phyloP scores from a whole-genome alignment of 805 yeast genomes.

The Teunomyces tritomae region DNA sequence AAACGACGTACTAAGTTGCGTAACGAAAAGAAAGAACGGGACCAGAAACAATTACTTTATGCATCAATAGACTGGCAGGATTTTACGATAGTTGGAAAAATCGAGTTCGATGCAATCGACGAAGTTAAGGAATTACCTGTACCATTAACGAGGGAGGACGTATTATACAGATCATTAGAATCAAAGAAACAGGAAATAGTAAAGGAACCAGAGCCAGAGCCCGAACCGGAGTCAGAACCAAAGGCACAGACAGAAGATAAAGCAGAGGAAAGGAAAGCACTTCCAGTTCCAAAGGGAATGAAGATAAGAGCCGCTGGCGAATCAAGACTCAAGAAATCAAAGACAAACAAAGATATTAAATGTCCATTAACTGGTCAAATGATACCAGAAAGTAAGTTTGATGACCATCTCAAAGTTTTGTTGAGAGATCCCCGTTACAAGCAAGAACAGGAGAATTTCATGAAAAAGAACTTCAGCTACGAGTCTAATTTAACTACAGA shows the following conservation, averaged over 20 bases:
- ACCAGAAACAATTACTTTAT: slow-evolving; percentile 48
- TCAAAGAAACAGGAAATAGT: slow-evolving; percentile 39
- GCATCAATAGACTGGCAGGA: slow-evolving; percentile 88
- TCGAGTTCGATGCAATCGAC: slow-evolving; percentile 63
- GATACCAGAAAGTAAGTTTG: slow-evolving; percentile 69
- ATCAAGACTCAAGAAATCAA: slow-evolving; percentile 43
- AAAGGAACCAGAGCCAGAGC: slow-evolving; percentile 19
- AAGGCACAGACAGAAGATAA: slow-evolving; percentile 5
- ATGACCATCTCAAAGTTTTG: slow-evolving; percentile 65
- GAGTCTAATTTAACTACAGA: slow-evolving; percentile 50
- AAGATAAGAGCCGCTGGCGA: slow-evolving; percentile 72
- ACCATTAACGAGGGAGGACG: slow-evolving; percentile 57
- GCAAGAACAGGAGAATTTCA: slow-evolving; percentile 62
- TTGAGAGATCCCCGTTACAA: slow-evolving; percentile 77
- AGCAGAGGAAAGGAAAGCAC: slow-evolving; percentile 8
- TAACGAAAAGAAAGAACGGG: slow-evolving; percentile 30
- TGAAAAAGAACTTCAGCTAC: slow-evolving; percentile 50
- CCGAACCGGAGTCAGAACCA: slow-evolving; percentile 3
- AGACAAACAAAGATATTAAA: slow-evolving; percentile 40
- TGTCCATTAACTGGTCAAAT: slow-evolving; percentile 79
- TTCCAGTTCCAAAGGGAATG: slow-evolving; percentile 46
- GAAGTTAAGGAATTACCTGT: slow-evolving; percentile 51
- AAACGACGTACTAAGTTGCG: slow-evolving; percentile 27
- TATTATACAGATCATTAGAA: slow-evolving; percentile 60
- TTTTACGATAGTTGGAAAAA: slow-evolving; percentile 66